Conservation (phyloP, 257 asterid genomes). For the Scutellaria barbata region DNA sequence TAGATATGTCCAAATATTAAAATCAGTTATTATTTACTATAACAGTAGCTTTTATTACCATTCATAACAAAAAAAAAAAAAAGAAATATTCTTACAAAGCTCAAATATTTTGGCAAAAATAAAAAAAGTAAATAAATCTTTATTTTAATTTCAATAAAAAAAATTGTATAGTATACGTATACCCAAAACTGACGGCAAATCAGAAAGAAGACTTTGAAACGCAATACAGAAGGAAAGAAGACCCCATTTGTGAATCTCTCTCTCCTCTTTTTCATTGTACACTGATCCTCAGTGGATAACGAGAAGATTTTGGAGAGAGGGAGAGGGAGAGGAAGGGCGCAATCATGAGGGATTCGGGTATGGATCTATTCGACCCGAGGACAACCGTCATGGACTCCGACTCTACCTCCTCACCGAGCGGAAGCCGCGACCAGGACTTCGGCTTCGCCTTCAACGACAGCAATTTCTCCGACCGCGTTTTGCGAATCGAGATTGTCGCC, state of each 20-base stretch:
- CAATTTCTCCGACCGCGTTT: slow-evolving; percentile 84
- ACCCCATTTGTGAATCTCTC: slow-evolving; percentile 29
- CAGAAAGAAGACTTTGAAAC: slow-evolving; percentile 33
- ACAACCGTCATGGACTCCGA: slow-evolving; percentile 69
- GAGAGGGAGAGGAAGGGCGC: not conserved
- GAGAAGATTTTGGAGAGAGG: slow-evolving; percentile 32
- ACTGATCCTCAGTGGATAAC: slow-evolving; percentile 37
- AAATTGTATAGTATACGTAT: not conserved
- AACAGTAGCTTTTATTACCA: no score
- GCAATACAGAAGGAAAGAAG: slow-evolving; percentile 28
- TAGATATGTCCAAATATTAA: no score
- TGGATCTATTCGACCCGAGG: slow-evolving; percentile 85
- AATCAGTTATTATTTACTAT: no score
- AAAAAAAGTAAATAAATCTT: no score
- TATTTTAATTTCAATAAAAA: not conserved
- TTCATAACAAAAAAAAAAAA: no score
- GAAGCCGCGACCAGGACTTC: slow-evolving; percentile 69
- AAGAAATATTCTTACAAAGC: not conserved
- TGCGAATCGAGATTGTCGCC: slow-evolving; percentile 74
- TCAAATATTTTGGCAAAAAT: no score
- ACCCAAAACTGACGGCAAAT: slow-evolving; percentile 34
- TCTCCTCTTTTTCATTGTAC: slow-evolving; percentile 31
- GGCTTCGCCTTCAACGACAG: slow-evolving; percentile 89
- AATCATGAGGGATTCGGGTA: slow-evolving; percentile 73
- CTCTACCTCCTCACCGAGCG: slow-evolving; percentile 49